phyloP scores from a whole-genome alignment of 176 grass and related monocot species.

The Guadua angustifolia region DNA sequence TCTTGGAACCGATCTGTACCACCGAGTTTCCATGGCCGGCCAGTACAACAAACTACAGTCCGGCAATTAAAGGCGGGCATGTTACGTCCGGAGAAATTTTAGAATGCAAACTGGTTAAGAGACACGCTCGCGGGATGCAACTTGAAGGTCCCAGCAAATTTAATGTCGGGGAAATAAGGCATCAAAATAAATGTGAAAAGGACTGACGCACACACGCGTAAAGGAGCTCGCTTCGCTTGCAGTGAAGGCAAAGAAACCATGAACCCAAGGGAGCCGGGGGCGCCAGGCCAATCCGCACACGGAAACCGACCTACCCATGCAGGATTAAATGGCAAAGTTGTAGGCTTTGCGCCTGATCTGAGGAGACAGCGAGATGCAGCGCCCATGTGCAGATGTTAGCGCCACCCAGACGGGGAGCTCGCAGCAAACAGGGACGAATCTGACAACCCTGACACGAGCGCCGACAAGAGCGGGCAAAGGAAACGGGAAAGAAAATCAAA shows the following conservation, averaged over 20 bases:
- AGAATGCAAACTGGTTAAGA: not conserved
- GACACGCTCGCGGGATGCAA: not conserved
- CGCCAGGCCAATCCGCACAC: not conserved
- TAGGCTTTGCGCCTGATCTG: constrained; percentile 35
- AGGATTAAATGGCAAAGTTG: constrained; percentile 40
- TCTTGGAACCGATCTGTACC: constrained; percentile 13
- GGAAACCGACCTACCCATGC: constrained; percentile 38
- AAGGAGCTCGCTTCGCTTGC: constrained; percentile 8
- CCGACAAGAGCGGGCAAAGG: no score
- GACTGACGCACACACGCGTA: not conserved
- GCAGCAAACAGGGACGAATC: constrained; percentile 30
- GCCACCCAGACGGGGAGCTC: not conserved
- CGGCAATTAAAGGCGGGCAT: not conserved
- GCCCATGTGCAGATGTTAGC: not conserved
- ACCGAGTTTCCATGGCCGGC: not conserved
- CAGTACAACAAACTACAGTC: constrained; percentile 20
- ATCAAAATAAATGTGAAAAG: constrained; percentile 44
- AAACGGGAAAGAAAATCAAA: not conserved
- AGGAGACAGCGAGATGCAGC: not conserved
- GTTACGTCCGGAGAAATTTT: not conserved
- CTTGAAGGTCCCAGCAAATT: constrained; percentile 46
- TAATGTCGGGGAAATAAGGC: constrained; percentile 30
- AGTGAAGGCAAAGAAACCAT: constrained; percentile 28
- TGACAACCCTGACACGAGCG: not conserved
- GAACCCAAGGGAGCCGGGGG: not conserved